Conservation (phyloP, 2,329 filamentous ascomycete genomes). For the Nigrospora sphaerica region DNA sequence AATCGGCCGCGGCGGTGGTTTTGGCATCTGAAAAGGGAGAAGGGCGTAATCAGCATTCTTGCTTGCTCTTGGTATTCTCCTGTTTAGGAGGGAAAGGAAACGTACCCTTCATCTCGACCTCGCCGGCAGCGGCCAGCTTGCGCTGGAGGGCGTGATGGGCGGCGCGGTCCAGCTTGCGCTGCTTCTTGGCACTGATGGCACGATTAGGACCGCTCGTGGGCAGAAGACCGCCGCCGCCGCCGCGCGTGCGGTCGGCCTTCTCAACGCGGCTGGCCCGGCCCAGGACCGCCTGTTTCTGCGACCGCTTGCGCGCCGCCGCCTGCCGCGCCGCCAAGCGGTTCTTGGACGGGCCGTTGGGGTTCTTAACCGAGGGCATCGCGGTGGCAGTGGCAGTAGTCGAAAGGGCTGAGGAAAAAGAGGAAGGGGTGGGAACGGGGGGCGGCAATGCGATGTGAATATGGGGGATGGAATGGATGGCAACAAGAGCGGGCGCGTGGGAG, state of each 20-base stretch:
- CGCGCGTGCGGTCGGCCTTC: conserved; percentile 29
- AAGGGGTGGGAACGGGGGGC: background rate
- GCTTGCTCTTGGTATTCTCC: background rate
- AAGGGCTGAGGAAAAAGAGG: background rate
- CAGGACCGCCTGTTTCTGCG: conserved; percentile 31
- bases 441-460: background rate
- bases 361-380: conserved; percentile 48
- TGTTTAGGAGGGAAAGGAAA: background rate
- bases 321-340: conserved; percentile 42
- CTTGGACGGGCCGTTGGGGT: conserved; percentile 49
- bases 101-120: conserved; percentile 25
- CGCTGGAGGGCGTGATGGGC: conserved; percentile 41
- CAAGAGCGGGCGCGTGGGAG: conserved; percentile 4
- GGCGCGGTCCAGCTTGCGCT: conserved; percentile 48
- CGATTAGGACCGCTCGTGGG: conserved; percentile 48
- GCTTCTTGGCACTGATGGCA: conserved; percentile 47
- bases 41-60: background rate
- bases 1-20: too few species aligned
- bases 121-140: conserved; percentile 20
- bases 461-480: background rate
- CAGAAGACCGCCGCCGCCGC: conserved; percentile 44
- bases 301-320: conserved; percentile 34
- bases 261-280: conserved; percentile 10
- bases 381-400: background rate
- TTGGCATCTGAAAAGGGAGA: background rate